Conservation (phyloP, 2,329 filamentous ascomycete species). For the Neonectria sp. region DNA sequence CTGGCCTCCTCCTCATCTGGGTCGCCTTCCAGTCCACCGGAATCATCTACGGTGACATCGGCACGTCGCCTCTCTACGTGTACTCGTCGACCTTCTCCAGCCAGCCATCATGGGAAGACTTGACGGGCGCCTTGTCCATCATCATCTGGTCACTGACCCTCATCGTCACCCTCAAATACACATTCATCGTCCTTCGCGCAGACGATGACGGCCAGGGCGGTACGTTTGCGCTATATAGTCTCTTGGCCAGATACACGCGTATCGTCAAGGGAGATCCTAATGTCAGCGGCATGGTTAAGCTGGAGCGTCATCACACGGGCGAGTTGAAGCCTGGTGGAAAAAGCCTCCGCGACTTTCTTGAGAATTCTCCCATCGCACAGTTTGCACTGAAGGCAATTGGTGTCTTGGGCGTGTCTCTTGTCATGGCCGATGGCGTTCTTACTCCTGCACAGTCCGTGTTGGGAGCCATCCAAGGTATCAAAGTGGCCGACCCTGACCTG, state of each 20-base stretch:
- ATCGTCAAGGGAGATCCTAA: constrained; percentile 72
- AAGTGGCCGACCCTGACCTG: constrained; percentile 70
- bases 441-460: constrained; percentile 79
- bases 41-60: constrained; percentile 79
- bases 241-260: constrained; percentile 71
- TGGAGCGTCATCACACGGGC: constrained; percentile 69
- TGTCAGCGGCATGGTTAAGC: constrained; percentile 61
- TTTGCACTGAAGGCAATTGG: constrained; percentile 73
- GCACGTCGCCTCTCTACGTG: constrained; percentile 75
- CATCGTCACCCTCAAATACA: constrained; percentile 78
- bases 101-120: constrained; percentile 67
- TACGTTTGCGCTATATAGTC: constrained; percentile 76
- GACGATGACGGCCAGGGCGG: constrained; percentile 80
- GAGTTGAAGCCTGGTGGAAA: constrained; percentile 67
- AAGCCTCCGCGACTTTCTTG: constrained; percentile 68
- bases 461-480: constrained; percentile 75
- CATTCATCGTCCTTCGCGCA: constrained; percentile 73
- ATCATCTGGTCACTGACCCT: constrained; percentile 78
- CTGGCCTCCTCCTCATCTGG: constrained; percentile 48
- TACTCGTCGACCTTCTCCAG: constrained; percentile 74
- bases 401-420: constrained; percentile 75
- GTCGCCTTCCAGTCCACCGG: constrained; percentile 75
- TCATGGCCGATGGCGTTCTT: constrained; percentile 75
- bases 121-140: constrained; percentile 75
- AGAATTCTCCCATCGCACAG: constrained; percentile 59